phyloP scores from a whole-genome alignment of 495 filamentous ascomycete species.

The Cercophora samala region DNA sequence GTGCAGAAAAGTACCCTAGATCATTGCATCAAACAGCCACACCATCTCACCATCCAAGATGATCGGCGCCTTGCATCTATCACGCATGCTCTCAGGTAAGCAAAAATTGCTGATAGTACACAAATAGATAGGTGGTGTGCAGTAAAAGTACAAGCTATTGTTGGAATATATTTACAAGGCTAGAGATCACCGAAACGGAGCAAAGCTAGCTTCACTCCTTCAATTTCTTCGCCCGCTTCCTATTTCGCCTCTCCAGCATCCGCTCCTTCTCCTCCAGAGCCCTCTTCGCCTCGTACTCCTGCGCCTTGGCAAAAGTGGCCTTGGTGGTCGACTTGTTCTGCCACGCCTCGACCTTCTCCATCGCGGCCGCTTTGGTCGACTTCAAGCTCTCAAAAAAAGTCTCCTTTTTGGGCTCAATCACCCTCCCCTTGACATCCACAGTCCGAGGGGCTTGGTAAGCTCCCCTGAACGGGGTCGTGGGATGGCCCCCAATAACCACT shows the following conservation, averaged over 20 bases:
- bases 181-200: background rate
- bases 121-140: background rate
- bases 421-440: constrained; percentile 5
- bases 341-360: constrained; percentile 38
- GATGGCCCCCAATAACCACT: constrained; percentile 29
- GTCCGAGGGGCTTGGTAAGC: constrained; percentile 32
- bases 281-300: constrained; percentile 48
- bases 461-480: background rate
- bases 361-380: constrained; percentile 27
- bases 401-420: constrained; percentile 13
- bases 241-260: constrained; percentile 11
- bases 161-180: background rate
- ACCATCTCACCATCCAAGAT: constrained; percentile 22
- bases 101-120: background rate
- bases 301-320: constrained; percentile 30
- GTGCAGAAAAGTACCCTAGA: background rate
- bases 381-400: constrained; percentile 26
- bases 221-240: background rate
- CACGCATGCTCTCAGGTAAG: background rate
- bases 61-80: constrained; percentile 15
- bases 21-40: constrained; percentile 26
- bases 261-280: constrained; percentile 44
- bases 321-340: constrained; percentile 21
- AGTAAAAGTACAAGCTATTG: background rate
- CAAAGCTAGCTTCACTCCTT: background rate